Evolutionary conservation across 805 yeast species (phyloP), one percentile per base, ranked within the genome.

Genomic region (Kodamaea neixiangensis): DNA sequence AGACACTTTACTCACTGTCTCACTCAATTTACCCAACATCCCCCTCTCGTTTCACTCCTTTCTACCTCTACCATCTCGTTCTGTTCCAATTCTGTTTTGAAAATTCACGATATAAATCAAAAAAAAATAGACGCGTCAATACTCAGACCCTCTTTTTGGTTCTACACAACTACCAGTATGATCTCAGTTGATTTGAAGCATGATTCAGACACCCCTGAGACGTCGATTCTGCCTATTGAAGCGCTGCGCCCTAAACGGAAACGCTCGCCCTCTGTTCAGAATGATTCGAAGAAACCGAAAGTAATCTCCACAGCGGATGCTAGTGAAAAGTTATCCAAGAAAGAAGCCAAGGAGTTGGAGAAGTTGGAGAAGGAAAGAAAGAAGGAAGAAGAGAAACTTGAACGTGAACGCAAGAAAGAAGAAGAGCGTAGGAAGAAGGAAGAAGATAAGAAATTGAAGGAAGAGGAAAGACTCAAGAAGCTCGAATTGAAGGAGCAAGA

Each of bases 261-360:
- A 13, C 7, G 31, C 31, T 13, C 7, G 10, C 31, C 31, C 11
- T 25, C 11, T 9, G 43, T 13, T 39, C 43, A 19, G 15, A 39
- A 39, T 39, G 25, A 55, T 55, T 54, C 53, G 58, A 53, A 40
- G 55, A 39, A 37, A 40, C 43, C 53, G 50, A 48, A 47, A 41
- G 22, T 51, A 50, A 33, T 3, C 2, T 37, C 22, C 18, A 29
- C 31, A n/a, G 39, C 21, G 7, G 18, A 47, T 31, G 21, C 31
- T 10, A 15, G 47, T 42, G 47, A 49, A 49, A 31, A 37, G 29
- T 42, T 43, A 19, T 13, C 38, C 14, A 55, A 54, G 40, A 56
- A 54, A 29, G 58, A 54, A 40, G 33, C 52, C 15, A 57, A 54
- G 51, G 53, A 51, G 38, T 63, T 64, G 44, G 64, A 44, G 33